Evolutionary conservation across 225 moss, liverwort and hornwort species (phyloP).

Genomic region (Asterella californica): DNA sequence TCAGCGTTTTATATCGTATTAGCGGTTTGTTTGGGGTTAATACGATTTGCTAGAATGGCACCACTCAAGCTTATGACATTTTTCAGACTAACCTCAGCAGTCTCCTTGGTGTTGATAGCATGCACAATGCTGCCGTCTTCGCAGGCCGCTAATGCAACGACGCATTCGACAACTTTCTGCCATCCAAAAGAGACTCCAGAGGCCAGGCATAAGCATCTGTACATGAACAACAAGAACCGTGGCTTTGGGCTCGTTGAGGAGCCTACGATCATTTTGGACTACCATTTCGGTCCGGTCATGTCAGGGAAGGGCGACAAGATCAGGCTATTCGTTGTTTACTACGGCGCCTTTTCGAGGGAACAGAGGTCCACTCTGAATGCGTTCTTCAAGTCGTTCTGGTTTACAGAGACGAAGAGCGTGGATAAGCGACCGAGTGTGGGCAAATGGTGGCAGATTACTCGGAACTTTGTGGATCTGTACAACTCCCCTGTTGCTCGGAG

Average conservation of each 20-base stretch:
- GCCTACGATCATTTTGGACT: constrained; percentile 51
- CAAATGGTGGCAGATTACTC: constrained; percentile 65
- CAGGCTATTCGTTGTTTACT: constrained; percentile 53
- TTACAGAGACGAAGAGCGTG: constrained; percentile 7
- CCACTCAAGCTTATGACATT: neutral
- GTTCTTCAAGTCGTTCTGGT: constrained; percentile 52
- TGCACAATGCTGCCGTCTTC: constrained; percentile 1
- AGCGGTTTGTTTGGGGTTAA: neutral
- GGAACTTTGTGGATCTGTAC: constrained; percentile 43
- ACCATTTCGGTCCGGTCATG: constrained; percentile 59
- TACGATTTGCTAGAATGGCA: neutral
- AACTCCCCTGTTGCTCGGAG: constrained; percentile 47
- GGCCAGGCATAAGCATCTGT: neutral
- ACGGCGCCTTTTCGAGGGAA: constrained; percentile 40
- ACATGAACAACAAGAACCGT: neutral
- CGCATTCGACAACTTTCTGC: neutral
- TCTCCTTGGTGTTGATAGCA: neutral
- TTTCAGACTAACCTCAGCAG: neutral
- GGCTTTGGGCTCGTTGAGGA: constrained; percentile 32
- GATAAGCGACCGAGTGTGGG: constrained; percentile 45
- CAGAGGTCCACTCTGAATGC: constrained; percentile 35
- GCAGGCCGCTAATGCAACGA: constrained; percentile 41
- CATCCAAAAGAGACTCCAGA: neutral
- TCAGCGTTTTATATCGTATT: neutral
- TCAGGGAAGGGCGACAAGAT: constrained; percentile 41